Evolutionary conservation across 768 basidiomycete species (phyloP), one percentile per base, ranked within the genome.

Genomic region (Agrocybe praecox): DNA sequence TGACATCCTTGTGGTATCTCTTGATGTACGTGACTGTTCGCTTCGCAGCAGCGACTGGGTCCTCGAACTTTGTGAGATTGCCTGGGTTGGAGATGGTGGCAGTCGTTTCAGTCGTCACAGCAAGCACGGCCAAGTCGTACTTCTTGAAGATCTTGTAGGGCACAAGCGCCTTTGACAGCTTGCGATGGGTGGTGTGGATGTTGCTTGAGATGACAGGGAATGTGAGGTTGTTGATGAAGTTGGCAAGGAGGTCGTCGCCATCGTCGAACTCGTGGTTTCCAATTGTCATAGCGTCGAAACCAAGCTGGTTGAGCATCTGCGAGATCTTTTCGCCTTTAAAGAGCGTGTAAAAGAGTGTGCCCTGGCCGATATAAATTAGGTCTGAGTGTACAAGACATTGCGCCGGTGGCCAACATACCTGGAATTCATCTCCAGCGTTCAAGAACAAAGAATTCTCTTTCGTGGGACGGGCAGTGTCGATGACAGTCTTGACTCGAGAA

Each of bases 211-310:
- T 72, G 60, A 75, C 65, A 2, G 80, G 78, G 66, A 77, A 73
- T 5, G 70, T 77, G 55, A 81, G 71, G 52, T 76, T 77, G 51
- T 62, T 57, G 34, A 78, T 61, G 64, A 76, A 77, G 24, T 63
- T 61, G 14, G 72, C 73, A 4, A 79, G 67, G 10, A 71, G 65
- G 40, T 73, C 71, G 49, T 76, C 73, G 15, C 79, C 78, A 15
- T 72, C 69, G 63, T 80, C 79, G 49, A 79, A 80, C 58, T 79
- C 78, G 60, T 79, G 78, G 56, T 80, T 79, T 32, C 79, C 80
- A 1, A 77, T 69, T 0, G 77, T 78, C 63, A 79, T 72, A 1
- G 75, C 76, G 49, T 77, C 75, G 62, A 77, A 80, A 2, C 72
- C 73, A 22, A 80, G 65, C 54, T 78, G 69, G 58, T 80, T 80